Evolutionary conservation across 495 filamentous ascomycete genomes (phyloP), one percentile per base, ranked within the genome.

Genomic region (Penicillium coffeae): DNA sequence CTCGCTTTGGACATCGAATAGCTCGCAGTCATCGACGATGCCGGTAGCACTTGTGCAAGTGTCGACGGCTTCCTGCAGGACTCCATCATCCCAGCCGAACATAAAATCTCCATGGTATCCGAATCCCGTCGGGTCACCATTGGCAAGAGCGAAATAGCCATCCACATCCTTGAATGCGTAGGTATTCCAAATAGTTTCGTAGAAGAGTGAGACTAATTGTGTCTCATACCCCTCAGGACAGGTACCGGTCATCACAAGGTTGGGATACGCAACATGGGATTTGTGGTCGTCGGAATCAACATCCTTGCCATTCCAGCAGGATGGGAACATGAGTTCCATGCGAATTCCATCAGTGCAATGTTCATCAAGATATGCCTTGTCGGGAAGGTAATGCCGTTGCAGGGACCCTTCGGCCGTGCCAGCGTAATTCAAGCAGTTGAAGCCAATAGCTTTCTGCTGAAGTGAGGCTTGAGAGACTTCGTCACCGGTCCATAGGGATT

Each of bases 41-140:
- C 84, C 84, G 5, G 73, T 71, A 7, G 53, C 62, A 61, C 75
- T 77, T 10, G 75, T 78, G 66, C 77, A 80, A 25, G 61, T 56
- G 12, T 75, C 49, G n/a, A 73, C 58, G 20, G 73, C 73, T 27
- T 71, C 12, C 37, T 72, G 62, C n/a, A 74, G 61, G 38, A 70
- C 47, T 19, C 65, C 68, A 3, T 62, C 59, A 18, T 90, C 79
- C 90, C 90, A 95, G 32, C 86, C 90, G 38, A 72, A 79, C 56
- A 94, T 87, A 68, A 94, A 94, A 60, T 95, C 90, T 21, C 78
- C 90, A 55, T 95, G 90, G 56, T 89, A 90, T 14, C 88, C 88
- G 47, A 74, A 90, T 34, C 89, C 89, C 47, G 83, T 84, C 15
- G 82, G 79, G 56, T 97, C 92, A 47, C 90, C 90, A 53, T 90